Base-by-base conservation (phyloP, 352 stramenopile species). In the Globisporangium acanthophoron region DNA sequence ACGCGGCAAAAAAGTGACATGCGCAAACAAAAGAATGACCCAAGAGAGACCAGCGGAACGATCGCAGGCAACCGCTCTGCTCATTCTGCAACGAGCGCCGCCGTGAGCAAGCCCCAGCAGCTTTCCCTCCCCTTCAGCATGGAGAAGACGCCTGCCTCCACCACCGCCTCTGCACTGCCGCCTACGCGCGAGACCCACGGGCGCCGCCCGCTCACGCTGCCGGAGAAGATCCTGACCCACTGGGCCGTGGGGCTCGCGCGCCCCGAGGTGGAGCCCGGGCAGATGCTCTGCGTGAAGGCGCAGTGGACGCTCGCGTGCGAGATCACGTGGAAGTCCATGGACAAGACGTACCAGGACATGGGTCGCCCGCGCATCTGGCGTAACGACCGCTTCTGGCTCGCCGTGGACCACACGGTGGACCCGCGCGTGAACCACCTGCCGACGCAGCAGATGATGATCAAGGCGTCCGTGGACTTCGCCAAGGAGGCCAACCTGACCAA, bases 311-410 rank as follows among this genome's bases (percentile, higher is more conserved):
- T 93, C 24, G 83, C 83, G n/a, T 90, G 83, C 61, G 83, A 93
- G 67, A 90, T 93, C 75, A 93, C 40, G 40, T 93, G 83, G 83
- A 93, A 93, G 69, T 90, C 80, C 18, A 93, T 93, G 83, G 83
- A 93, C 80, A 93, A 93, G 64, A 91, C 82, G 57, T 46, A 21
- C 40, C 40, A 46, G 40, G 40, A 20, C 40, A 46, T 46, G 40
- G 40, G 18, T 16, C 81, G 84, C n/a, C 84, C 84, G 53, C 79
- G 80, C 61, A 91, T 93, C 49, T 90, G 80, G 79, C 83, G 83
- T 58, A 88, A 88, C 60, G 84, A 94, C 64, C 84, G 84, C 63
- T 94, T 94, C 75, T 94, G 84, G 84, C 74, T 94, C 41, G 84
- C 84, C 1, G 76, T 94, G 40, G 84, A 94, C 69, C 84, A 94